Percentiles rank a stretch among this genome's conserved stretches.
Conservation (phyloP, 73 alveolate species). For the Paramecium sonneborni region DNA sequence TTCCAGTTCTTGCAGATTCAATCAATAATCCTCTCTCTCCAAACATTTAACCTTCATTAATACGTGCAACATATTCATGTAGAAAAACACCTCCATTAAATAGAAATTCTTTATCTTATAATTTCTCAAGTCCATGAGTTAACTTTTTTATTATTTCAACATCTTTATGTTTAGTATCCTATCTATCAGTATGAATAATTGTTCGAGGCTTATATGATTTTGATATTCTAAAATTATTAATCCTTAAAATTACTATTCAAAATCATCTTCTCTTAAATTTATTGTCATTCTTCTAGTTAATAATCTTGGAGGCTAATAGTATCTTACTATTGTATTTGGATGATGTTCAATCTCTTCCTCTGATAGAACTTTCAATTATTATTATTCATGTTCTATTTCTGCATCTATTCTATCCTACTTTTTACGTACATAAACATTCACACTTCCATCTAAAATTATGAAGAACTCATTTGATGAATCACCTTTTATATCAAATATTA, state of each 20-base stretch:
- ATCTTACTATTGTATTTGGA: neutral
- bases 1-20: constrained; percentile 48
- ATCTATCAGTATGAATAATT: neutral
- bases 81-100: constrained; percentile 36
- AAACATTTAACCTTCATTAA: constrained; percentile 23
- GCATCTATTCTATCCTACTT: neutral
- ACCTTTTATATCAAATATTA: neutral
- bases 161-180: neutral
- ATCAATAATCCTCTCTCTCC: constrained; percentile 54
- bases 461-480: constrained; percentile 46
- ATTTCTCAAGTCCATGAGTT: constrained; percentile 38
- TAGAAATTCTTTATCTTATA: neutral
- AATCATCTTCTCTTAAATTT: constrained; percentile 14
- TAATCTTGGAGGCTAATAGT: constrained; percentile 1
- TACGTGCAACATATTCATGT: neutral
- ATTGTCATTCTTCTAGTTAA: constrained; percentile 17
- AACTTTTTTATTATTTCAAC: constrained; percentile 14
- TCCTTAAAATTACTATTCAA: neutral
- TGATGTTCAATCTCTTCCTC: neutral
- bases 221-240: neutral
- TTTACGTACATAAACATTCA: constrained; percentile 8
- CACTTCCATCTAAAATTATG: constrained; percentile 50
- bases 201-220: neutral
- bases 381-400: neutral
- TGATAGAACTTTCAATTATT: neutral